Evolutionary conservation across 1,284 basidiomycete species (phyloP).

Genomic region (Sanguinoderma infundibulare): DNA sequence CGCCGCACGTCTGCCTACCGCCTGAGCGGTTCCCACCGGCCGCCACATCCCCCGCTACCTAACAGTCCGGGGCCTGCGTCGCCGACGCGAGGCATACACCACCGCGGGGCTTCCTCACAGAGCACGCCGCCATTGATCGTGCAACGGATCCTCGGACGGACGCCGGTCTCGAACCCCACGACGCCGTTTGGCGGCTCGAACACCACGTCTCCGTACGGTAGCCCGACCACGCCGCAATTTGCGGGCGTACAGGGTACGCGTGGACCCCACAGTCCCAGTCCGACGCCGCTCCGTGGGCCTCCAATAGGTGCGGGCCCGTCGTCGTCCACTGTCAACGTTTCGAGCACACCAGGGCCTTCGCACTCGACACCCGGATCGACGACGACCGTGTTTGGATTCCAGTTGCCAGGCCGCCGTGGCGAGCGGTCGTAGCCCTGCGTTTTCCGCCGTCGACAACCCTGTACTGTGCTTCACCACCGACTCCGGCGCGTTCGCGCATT

Average conservation of each 20-base stretch:
- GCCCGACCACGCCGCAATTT: constrained; percentile 28
- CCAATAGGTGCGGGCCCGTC: background rate
- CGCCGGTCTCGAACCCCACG: constrained; percentile 20
- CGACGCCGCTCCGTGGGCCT: background rate
- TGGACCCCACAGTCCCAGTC: background rate
- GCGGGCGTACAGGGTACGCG: constrained; percentile 10
- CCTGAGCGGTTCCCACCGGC: constrained; percentile 42
- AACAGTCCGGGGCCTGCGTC: constrained; percentile 21
- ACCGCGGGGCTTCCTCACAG: constrained; percentile 22
- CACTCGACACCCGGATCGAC: constrained; percentile 14
- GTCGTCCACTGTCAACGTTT: background rate
- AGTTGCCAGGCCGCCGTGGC: constrained; percentile 24
- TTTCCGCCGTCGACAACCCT: too few relatives aligned
- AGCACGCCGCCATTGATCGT: constrained; percentile 38
- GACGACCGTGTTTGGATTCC: constrained; percentile 26
- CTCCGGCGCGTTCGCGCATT: background rate
- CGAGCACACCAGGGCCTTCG: background rate
- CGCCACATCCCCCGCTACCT: constrained; percentile 58
- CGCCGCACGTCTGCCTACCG: constrained; percentile 38
- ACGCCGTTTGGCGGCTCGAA: constrained; percentile 30
- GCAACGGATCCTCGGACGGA: constrained; percentile 45
- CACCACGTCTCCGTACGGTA: constrained; percentile 26
- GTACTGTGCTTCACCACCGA: background rate
- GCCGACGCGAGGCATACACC: constrained; percentile 20
- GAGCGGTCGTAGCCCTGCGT: constrained; percentile 6